Conservation (phyloP, 176 grass and related monocot species). For the Rhynchospora tenuis region DNA sequence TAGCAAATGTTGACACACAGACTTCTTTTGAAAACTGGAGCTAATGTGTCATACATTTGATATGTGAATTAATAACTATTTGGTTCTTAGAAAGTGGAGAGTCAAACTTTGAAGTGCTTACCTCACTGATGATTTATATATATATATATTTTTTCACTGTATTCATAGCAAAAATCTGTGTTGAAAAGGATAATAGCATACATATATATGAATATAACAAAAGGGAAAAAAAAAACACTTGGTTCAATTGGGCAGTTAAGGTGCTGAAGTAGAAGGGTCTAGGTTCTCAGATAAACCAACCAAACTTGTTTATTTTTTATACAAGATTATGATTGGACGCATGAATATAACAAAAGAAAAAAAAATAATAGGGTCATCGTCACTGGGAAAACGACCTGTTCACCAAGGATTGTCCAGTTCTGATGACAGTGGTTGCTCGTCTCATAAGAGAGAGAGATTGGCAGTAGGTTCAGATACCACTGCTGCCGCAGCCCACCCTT, state of each 20-base stretch:
- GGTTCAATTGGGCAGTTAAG: background rate
- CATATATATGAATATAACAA: too few species aligned
- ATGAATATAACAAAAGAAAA: conserved; percentile 18
- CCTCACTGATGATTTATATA: background rate
- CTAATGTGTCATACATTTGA: background rate
- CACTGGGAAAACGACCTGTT: conserved; percentile 43
- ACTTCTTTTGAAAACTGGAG: background rate
- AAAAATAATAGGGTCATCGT: conserved; percentile 33
- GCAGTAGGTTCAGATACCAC: conserved; percentile 18
- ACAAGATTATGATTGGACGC: conserved; percentile 20
- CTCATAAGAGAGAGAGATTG: conserved; percentile 57
- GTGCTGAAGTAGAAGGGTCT: background rate
- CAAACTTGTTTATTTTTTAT: background rate
- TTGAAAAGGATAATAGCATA: background rate
- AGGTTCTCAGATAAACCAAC: background rate
- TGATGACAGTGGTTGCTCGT: conserved; percentile 41
- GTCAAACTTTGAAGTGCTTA: too few species aligned
- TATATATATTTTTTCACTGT: background rate
- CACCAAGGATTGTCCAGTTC: conserved; percentile 65
- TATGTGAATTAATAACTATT: background rate
- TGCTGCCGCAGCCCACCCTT: conserved; percentile 37
- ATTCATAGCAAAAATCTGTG: background rate
- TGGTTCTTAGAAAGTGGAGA: background rate
- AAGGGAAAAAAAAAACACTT: too few species aligned
- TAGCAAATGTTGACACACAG: background rate